Conservation (phyloP, 768 basidiomycete species). For the Mycena belliarum region DNA sequence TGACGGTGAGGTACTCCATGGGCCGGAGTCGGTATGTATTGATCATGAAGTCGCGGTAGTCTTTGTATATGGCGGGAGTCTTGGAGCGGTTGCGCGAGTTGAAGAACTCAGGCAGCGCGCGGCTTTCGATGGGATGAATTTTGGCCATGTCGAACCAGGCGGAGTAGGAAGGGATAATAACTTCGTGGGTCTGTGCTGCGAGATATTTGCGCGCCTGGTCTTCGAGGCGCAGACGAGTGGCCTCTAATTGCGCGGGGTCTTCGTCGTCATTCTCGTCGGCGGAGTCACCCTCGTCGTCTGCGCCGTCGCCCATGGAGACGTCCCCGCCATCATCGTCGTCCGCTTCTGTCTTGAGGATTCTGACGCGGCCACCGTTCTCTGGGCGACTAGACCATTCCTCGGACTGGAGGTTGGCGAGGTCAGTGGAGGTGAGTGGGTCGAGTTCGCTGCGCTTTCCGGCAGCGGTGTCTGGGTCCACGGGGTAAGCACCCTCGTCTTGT, state of each 20-base stretch:
- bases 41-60: conserved; percentile 99
- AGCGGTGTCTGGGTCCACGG: conserved; percentile 78
- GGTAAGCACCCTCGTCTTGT: conserved; percentile 63
- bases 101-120: conserved; percentile 97
- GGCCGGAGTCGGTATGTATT: conserved; percentile 96
- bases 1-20: conserved; percentile 94
- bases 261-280: conserved; percentile 84
- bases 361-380: conserved; percentile 46
- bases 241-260: conserved; percentile 82
- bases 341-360: conserved; percentile 43
- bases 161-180: conserved; percentile 95
- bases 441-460: conserved; percentile 87
- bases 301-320: conserved; percentile 81
- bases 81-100: conserved; percentile 92
- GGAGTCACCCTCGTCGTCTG: conserved; percentile 75
- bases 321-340: conserved; percentile 74
- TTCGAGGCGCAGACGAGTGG: conserved; percentile 74
- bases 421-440: conserved; percentile 77
- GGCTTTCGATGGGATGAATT: conserved; percentile 89
- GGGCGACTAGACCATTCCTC: conserved; percentile 40
- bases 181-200: conserved; percentile 94
- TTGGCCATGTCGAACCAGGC: conserved; percentile 98
- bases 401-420: conserved; percentile 73
- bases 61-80: conserved; percentile 96
- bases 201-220: conserved; percentile 93